Base-by-base conservation (phyloP, 148 eudicot genomes). In the Vaccinium darrowii region DNA sequence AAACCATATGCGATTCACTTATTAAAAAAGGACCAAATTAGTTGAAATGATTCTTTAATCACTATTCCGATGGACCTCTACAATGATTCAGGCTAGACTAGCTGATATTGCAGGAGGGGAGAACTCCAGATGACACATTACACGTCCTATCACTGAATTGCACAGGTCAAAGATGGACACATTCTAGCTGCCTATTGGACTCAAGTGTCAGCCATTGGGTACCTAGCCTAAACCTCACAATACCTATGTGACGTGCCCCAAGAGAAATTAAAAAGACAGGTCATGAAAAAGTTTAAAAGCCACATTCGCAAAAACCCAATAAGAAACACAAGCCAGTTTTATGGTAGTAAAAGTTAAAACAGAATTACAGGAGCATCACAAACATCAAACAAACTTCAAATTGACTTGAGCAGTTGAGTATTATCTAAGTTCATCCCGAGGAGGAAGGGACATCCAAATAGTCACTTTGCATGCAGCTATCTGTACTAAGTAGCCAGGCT, bases 31-130 rank as follows among this genome's bases (percentile, higher is more conserved):
- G 9, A 62, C 8, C 53, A 81, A 60, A 39, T 43, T 1, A 2
- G 23, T 43, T 79, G n/a, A 79, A 53, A 79, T 53, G 60, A 54
- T 27, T 79, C 60, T 52, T 18, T 15, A 54, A 76, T 76, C 79
- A 76, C 79, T 18, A 74, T 15, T 43, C 49, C n/a, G 76, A 73
- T 73, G n/a, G 11, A 19, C 3, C 1, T 73, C 16, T 43, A 75
- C 8, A 12, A 49, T 43, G n/a, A 39, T 16, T 74, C n/a, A 5
- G 78, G 43, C 3, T 36, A n/a, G 43, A 74, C n/a, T 33, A 72
- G 36, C 39, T 72, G 19, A 16, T 72, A 5, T 72, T 12, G 33
- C 49, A 36, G 13, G 49, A 4, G 63, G 8, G 8, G 76, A 72
- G 76, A 33, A 23, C 76, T 72, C 76, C 76, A 72, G 33, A 72